Percentiles rank a stretch among this genome's conserved stretches.
Conservation (phyloP, 1,139 yeast genomes). For the Scheffersomyces quercinus region DNA sequence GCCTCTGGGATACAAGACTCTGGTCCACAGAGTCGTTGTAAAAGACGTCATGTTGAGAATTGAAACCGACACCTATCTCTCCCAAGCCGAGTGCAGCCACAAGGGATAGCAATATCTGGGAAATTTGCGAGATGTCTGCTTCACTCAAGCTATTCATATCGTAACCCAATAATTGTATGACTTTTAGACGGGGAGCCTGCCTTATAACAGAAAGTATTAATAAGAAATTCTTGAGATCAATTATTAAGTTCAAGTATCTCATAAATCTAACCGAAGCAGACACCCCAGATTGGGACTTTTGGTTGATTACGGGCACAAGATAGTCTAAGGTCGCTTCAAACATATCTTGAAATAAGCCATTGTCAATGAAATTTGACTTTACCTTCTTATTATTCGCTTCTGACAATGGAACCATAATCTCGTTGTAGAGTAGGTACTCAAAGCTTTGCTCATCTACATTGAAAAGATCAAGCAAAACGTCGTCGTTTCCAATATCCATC, state of each 20-base stretch:
- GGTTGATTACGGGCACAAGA: neutral
- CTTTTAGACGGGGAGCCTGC: conserved; percentile 21
- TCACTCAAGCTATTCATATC: conserved; percentile 6
- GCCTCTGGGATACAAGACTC: conserved; percentile 9
- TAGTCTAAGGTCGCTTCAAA: neutral
- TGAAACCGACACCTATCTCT: conserved; percentile 29
- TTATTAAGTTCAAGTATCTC: conserved; percentile 21
- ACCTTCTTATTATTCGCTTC: conserved; percentile 6
- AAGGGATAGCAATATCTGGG: conserved; percentile 22
- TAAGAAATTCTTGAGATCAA: conserved; percentile 32
- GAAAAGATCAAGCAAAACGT: conserved; percentile 20
- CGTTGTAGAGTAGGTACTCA: conserved; percentile 18
- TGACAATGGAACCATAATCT: conserved; percentile 16
- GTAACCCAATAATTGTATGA: conserved; percentile 30
- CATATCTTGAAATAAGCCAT: neutral
- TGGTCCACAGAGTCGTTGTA: conserved; percentile 15
- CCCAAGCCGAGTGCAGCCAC: conserved; percentile 30
- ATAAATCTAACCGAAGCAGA: conserved; percentile 4
- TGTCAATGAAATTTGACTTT: neutral
- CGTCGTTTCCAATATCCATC: conserved; percentile 17
- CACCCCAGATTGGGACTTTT: neutral
- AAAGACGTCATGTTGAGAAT: conserved; percentile 23
- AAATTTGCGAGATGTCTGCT: conserved; percentile 7
- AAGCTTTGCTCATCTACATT: conserved; percentile 14
- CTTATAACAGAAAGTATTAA: conserved; percentile 27